Conservation (phyloP, 331 rosid species). For the Ulmus americana region DNA sequence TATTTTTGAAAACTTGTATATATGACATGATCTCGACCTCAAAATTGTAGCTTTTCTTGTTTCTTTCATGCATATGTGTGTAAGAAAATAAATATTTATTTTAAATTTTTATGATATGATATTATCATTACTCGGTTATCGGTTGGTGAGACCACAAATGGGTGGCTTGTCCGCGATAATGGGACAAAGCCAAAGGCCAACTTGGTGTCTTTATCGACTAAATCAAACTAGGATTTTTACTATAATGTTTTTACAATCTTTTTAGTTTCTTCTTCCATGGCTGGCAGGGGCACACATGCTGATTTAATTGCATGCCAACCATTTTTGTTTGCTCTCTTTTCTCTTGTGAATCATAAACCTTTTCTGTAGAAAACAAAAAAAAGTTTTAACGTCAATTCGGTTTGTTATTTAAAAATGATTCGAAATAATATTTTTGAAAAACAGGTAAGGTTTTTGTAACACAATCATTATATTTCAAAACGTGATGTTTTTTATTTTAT, state of each 20-base stretch:
- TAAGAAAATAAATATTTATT: background rate
- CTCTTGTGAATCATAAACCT: background rate
- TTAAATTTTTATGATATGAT: background rate
- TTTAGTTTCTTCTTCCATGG: background rate
- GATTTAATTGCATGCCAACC: slow-evolving; percentile 12
- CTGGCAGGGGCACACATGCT: slow-evolving; percentile 18
- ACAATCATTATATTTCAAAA: no score
- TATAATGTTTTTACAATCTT: background rate
- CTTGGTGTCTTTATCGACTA: slow-evolving; percentile 11
- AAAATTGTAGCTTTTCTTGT: background rate
- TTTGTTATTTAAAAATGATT: no score
- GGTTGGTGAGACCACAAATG: slow-evolving; percentile 14
- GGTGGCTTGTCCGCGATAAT: slow-evolving; percentile 23
- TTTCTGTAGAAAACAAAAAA: background rate
- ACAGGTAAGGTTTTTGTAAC: no score
- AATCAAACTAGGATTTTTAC: slow-evolving; percentile 1
- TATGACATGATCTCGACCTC: no score
- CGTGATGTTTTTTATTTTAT: no score
- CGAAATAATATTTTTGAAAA: no score
- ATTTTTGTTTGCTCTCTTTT: slow-evolving; percentile 5
- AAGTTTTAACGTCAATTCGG: no score
- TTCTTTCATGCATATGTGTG: background rate
- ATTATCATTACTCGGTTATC: slow-evolving; percentile 6
- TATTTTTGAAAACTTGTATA: no score
- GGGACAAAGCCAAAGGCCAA: slow-evolving; percentile 9